A percentile compares a stretch with the other conserved stretches of the same genome.
Evolutionary conservation across 352 stramenopile species (phyloP).

Genomic region (Phytophthora foliorum): DNA sequence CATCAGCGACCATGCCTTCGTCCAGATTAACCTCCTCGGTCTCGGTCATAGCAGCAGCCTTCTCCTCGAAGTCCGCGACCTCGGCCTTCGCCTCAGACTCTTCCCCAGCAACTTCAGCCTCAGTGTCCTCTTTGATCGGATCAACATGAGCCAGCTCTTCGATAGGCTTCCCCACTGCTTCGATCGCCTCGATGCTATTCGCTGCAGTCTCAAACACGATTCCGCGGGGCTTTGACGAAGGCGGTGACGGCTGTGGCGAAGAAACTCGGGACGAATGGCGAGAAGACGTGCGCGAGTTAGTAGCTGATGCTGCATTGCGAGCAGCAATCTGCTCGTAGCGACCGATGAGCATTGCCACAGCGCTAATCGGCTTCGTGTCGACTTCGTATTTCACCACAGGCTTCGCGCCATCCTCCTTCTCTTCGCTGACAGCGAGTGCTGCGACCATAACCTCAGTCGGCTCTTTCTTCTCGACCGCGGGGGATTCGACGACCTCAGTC

Average conservation of each 20-base stretch:
- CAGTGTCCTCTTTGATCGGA: constrained; percentile 9
- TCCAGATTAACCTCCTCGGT: not conserved
- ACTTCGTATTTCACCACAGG: constrained; percentile 25
- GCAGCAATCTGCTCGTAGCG: constrained; percentile 42
- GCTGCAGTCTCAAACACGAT: constrained; percentile 23
- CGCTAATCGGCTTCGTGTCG: constrained; percentile 36
- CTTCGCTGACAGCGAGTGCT: not conserved
- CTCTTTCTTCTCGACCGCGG: not conserved
- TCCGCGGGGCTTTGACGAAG: constrained; percentile 9
- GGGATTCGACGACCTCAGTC: not conserved
- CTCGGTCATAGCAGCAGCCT: not conserved
- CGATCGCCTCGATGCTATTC: constrained; percentile 22
- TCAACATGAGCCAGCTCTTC: not conserved
- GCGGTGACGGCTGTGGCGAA: constrained; percentile 17
- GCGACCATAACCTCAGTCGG: not conserved
- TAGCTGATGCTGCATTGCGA: constrained; percentile 23
- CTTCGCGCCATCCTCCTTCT: not conserved
- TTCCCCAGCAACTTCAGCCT: constrained; percentile 5
- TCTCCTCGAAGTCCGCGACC: not conserved
- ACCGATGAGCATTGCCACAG: constrained; percentile 40
- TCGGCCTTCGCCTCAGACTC: not conserved
- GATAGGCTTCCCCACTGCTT: constrained; percentile 2
- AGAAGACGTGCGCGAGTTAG: constrained; percentile 18
- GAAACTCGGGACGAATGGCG: constrained; percentile 11
- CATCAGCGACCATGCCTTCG: not conserved